Base-by-base conservation (phyloP, 2,329 filamentous ascomycete species). In the Gaeumannomyces sp. region DNA sequence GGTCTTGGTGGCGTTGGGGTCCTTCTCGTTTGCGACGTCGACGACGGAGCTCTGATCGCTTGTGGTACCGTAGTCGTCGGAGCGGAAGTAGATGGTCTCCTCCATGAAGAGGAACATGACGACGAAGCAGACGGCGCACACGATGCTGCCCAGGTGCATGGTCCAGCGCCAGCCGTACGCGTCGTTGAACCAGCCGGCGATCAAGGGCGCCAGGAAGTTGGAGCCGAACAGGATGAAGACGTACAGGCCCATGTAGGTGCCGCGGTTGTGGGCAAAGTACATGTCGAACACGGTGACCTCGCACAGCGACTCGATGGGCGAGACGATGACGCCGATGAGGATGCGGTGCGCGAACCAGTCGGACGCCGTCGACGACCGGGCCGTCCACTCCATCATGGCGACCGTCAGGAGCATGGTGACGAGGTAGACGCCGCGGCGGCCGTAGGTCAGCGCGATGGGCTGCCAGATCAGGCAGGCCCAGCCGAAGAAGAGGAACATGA, bases 71-170 rank as follows among this genome's bases (percentile, higher is more conserved):
- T 8, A 10, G 27, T 61, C 59, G 31, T 61, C 59, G 6, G 71
- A 64, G 16, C 80, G 78, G 62, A 76, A 72, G 70, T 81, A 85
- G 70, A 84, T 86, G 6, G 85, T 86, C 72, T 87, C 85, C 71
- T 87, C 85, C 77, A 86, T 80, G 71, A 82, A 80, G 69, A 87
- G 82, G 74, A 85, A 86, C 1, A 83, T 73, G 67, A 85, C 77
- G 25, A 86, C 69, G 53, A 83, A 80, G 13, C 74, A 76, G 1
- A 80, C 72, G 0, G 73, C 82, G 3, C 75, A 72, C 67, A 87
- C 78, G 33, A 88, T 85, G 5, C 84, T 81, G 45, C 80, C 80
- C 76, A 82, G 85, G 68, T 81, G 79, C 73, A 82, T 74, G 22
- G 79, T 76, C 80, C 81, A 84, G 64, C 77, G 67, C 81, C 81